These are phyloP conservation scores for Hypoxylon sp. DNA, from an alignment of 2,329 filamentous ascomycete species.

Conservation along the genomic window DNA sequence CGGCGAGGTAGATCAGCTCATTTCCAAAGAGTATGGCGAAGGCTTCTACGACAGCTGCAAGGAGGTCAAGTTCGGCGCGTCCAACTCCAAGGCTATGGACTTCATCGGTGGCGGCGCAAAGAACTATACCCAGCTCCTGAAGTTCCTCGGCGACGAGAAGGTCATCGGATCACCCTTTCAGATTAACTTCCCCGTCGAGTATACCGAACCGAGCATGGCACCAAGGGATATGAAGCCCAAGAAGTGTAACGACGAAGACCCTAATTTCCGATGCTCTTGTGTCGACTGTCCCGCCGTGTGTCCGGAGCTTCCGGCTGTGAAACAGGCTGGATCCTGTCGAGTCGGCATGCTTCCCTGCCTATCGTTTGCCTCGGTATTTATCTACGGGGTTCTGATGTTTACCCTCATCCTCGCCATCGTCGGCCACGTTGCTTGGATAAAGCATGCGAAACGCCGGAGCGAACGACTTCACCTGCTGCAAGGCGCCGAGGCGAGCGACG, in stretches of 20 bases:
- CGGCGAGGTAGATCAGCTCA: conserved; percentile 87
- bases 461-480: conserved; percentile 88
- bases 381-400: conserved; percentile 79
- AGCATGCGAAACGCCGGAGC: conserved; percentile 75
- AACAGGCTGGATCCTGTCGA: conserved; percentile 73
- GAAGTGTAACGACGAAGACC: conserved; percentile 88
- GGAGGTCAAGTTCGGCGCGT: conserved; percentile 96
- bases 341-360: conserved; percentile 91
- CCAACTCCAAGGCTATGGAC: conserved; percentile 92
- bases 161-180: conserved; percentile 93
- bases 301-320: conserved; percentile 79
- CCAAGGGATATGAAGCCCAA: conserved; percentile 77
- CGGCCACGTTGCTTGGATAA: conserved; percentile 78
- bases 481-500: conserved; percentile 83
- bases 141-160: conserved; percentile 93
- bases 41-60: conserved; percentile 98
- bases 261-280: conserved; percentile 87
- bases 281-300: conserved; percentile 91
- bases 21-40: conserved; percentile 82
- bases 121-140: conserved; percentile 85
- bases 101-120: conserved; percentile 95
- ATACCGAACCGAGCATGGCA: conserved; percentile 73
- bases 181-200: conserved; percentile 83
- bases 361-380: conserved; percentile 88
- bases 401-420: conserved; percentile 71